A percentile compares a stretch with the other conserved stretches of the same genome.
Evolutionary conservation across 2,329 filamentous ascomycete genomes (phyloP).

Genomic region (Cadophora malorum): DNA sequence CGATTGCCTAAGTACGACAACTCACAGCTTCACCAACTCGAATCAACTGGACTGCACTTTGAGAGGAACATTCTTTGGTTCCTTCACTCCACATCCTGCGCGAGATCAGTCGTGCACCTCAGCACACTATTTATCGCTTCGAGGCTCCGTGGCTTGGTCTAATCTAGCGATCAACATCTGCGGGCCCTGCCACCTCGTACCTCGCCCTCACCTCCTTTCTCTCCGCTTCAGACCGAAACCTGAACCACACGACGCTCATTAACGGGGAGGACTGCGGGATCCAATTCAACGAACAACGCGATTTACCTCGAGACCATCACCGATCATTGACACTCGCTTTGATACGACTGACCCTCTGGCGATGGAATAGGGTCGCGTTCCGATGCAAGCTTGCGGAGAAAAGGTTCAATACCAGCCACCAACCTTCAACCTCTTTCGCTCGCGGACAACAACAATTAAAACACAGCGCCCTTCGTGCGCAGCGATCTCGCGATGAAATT

Average conservation of each 20-base stretch:
- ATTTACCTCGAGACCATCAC: neutral
- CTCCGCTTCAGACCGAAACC: slow-evolving; percentile 13
- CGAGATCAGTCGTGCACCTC: slow-evolving; percentile 14
- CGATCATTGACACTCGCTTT: slow-evolving; percentile 19
- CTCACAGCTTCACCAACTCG: neutral
- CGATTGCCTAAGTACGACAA: neutral
- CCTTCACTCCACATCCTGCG: slow-evolving; percentile 8
- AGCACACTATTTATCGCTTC: slow-evolving; percentile 13
- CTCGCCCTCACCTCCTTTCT: slow-evolving; percentile 18
- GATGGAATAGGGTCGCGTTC: slow-evolving; percentile 37
- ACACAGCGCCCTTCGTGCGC: slow-evolving; percentile 30
- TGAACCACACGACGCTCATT: slow-evolving; percentile 27
- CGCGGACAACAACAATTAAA: slow-evolving; percentile 26
- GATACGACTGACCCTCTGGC: neutral
- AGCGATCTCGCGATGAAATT: slow-evolving; percentile 43
- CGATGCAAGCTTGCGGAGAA: slow-evolving; percentile 24
- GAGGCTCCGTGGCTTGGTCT: slow-evolving; percentile 18
- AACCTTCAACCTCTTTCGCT: slow-evolving; percentile 28
- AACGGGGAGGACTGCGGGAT: slow-evolving; percentile 11
- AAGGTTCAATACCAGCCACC: slow-evolving; percentile 31
- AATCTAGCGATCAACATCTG: slow-evolving; percentile 20
- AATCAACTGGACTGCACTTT: neutral
- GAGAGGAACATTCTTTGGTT: slow-evolving; percentile 17
- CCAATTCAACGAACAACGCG: slow-evolving; percentile 4
- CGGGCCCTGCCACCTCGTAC: neutral